Evolutionary conservation across 2,329 filamentous ascomycete species (phyloP), one percentile per base, ranked within the genome.

Genomic region (Ophiostoma ips): DNA sequence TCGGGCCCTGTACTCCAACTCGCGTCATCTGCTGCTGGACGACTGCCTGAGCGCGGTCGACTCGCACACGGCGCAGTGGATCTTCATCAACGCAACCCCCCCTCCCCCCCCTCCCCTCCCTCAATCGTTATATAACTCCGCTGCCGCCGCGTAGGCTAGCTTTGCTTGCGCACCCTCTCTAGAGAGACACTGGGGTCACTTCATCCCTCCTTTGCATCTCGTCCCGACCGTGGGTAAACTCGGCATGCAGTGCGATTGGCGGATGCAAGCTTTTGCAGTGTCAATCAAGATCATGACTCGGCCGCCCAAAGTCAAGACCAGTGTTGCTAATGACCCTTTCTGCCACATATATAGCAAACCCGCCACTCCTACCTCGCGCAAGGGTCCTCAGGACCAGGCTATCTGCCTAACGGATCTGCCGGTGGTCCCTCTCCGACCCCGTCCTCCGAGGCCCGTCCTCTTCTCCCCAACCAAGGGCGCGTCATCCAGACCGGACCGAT

Each of bases 1-100:
- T n/a, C n/a, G n/a, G n/a, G 92, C 92, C 1, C 75, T 98, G n/a
- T 98, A 98, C 67, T 95, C 87, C 56, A 90, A 87, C 65, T 94
- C 89, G 6, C 83, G 83, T 49, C 90, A 96, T 64, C 69, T 98
- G 15, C 75, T 98, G 11, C 74, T 98, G 46, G 92, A 98, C 61
- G 92, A 98, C 64, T 95, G 94, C 55, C 74, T 98, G 40, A 95
- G 89, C 61, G 92, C 92, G 28, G 92, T 98, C 33, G 92, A 98
- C 64, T 94, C 92, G 3, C 92, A 98, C 60, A 96, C 92, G 0
- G 89, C 89, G 2, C 94, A 95, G 64, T 95, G 94, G 83, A 96
- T 98, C 57, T 96, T 96, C 67, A 84, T 84, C 62, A 84, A 95
- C 65, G n/a, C n/a, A n/a, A n/a, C n/a, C n/a, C n/a, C n/a, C n/a